These are phyloP conservation scores for Gonium pectorale DNA, from an alignment of 139 green algal genomes.

Conservation along the genomic window DNA sequence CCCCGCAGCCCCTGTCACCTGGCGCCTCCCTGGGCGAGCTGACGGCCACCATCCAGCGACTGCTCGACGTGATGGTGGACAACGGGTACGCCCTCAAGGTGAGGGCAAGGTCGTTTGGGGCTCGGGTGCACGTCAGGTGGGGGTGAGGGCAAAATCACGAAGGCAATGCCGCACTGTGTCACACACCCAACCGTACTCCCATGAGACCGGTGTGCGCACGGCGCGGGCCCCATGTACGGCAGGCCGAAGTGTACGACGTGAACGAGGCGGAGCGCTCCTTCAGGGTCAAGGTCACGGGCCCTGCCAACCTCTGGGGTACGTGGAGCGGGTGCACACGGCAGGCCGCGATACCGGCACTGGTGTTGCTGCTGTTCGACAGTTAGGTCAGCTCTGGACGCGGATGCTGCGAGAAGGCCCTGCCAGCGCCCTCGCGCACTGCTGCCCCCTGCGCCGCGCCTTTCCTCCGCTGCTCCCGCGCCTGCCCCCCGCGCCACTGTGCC, in stretches of 20 bases:
- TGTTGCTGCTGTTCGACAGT: neutral
- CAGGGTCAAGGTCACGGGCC: slow-evolving; percentile 63
- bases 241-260: slow-evolving; percentile 39
- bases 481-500: neutral
- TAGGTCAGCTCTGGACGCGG: neutral
- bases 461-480: neutral
- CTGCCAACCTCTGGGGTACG: slow-evolving; percentile 81
- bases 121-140: neutral
- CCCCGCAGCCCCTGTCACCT: slow-evolving; percentile 33
- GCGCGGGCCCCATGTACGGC: neutral
- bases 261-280: slow-evolving; percentile 57
- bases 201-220: too few species aligned
- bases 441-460: neutral
- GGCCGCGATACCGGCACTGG: neutral
- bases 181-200: too few species aligned
- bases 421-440: neutral
- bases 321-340: neutral
- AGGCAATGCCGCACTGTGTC: too few species aligned
- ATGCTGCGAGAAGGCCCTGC: neutral
- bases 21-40: slow-evolving; percentile 47
- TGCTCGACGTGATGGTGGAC: slow-evolving; percentile 72
- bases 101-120: neutral
- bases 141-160: too few species aligned
- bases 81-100: slow-evolving; percentile 73
- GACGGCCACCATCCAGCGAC: slow-evolving; percentile 15